Evolutionary conservation across 176 grass and related monocot species (phyloP), one percentile per base, ranked within the genome.

Genomic region (Carex pumila): DNA sequence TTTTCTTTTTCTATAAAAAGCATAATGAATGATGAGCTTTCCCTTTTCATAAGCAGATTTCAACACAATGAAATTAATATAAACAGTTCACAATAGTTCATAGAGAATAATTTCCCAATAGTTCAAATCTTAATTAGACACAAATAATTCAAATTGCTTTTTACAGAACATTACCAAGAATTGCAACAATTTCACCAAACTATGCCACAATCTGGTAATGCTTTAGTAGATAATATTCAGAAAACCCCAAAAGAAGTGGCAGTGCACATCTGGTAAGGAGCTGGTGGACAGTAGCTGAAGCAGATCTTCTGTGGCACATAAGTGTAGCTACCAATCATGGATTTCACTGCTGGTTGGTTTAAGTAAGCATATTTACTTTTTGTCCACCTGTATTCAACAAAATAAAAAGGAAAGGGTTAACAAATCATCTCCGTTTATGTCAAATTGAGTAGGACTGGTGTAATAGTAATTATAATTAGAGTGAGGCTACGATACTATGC

Each of bases 291-390:
- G 74, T 65, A 56, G 80, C 66, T 71, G 45, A 64, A 83, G 65
- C 70, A 70, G 14, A 78, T 85, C 13, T 88, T 86, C 18, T 91
- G 92, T 4, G 87, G 94, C 84, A 87, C 22, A 17, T 91, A 92
- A 12, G 90, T 61, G 85, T 62, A 79, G 7, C 85, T 90, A 52
- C 84, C 81, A 80, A 65, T 87, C 90, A 87, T 83, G 36, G 92
- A 90, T 85, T 87, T 88, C 36, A 79, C 52, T 54, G 89, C 89
- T 67, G 95, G 92, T 56, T 88, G 82, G 69, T 97, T 97, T 21
- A 97, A 89, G 90, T 94, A 97, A 68, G 94, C 92, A 88, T 92
- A 94, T 36, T 68, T 87, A 75, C 92, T 94, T 82, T 85, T 88
- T 36, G 82, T 92, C 95, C 95, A 97, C 95, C 95, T 97, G 86